Evolutionary conservation across 192 early-diverging fungal genomes (phyloP), one percentile per base, ranked within the genome.

Genomic region (Spinellus fusiger): DNA sequence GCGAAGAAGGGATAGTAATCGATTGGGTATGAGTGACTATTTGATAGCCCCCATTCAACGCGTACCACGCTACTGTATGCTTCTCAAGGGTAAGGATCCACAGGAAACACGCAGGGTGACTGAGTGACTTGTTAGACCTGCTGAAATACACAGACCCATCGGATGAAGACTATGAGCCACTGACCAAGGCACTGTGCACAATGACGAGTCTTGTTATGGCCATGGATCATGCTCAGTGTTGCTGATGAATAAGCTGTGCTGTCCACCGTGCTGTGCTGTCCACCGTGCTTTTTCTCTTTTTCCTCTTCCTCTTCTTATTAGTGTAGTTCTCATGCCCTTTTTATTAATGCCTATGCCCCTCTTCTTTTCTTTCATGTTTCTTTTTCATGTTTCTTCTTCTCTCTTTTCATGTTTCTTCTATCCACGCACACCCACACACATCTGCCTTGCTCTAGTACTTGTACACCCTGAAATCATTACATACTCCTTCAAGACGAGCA

Each of bases 1-100:
- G 4, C 65, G 71, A 16, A 71, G 65, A 35, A 71, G 70, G 27
- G 77, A 82, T 54, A 75, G 68, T 8, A 82, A 74, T 22, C 73
- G 77, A 15, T 66, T 90, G 28, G 81, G 77, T 23, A 73, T 93
- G 33, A 75, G 78, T 23, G 88, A 88, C 64, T 73, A 85, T 59
- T 72, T 90, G 56, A 88, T 90, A 46, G 81, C 87, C 70, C 88
- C 88, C 0, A 86, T 90, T 47, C 88, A 90, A 69, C 77, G 88
- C 25, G 82, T 88, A 26, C 83, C 88, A 1, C 78, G 86, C 23
- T 90, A 90, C 68, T 81, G 81, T 40, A 59, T 90, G 63, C 64
- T 90, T 27, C 73, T 90, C 37, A 81, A 76, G 66, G 80, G 75
- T 64, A 62, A 0, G 0, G 5, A 49, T 49, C n/a, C 37, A 2